These are phyloP conservation scores for Immersiella caudata DNA, from an alignment of 495 filamentous ascomycete genomes.

Conservation along the genomic window DNA sequence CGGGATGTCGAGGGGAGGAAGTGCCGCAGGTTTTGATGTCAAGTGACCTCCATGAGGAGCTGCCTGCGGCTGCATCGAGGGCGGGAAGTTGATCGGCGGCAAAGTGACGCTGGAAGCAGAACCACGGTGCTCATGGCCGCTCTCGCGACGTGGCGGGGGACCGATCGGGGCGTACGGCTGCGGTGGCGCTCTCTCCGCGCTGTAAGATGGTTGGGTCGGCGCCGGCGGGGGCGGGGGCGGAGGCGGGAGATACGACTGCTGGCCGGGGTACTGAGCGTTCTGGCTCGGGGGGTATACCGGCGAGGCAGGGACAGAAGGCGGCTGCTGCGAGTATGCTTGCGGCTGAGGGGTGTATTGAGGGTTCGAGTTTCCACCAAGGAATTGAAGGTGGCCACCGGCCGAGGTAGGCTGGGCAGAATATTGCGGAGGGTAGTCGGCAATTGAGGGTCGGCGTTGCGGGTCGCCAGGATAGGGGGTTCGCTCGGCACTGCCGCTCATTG, in stretches of 20 bases:
- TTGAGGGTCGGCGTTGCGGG: constrained; percentile 58
- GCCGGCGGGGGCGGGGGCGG: constrained; percentile 48
- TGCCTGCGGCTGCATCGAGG: background rate
- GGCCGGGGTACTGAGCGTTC: constrained; percentile 23
- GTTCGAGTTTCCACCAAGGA: constrained; percentile 35
- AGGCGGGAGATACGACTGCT: constrained; percentile 40
- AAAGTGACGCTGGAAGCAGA: constrained; percentile 19
- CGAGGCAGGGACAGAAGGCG: constrained; percentile 49
- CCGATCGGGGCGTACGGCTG: constrained; percentile 35
- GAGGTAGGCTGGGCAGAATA: constrained; percentile 44
- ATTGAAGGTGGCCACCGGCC: constrained; percentile 41
- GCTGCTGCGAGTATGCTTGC: constrained; percentile 52
- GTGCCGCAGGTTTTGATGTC: constrained; percentile 10
- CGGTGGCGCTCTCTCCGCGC: constrained; percentile 35
- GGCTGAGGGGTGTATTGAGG: constrained; percentile 36
- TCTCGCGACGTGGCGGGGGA: constrained; percentile 34
- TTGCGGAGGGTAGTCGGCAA: constrained; percentile 53
- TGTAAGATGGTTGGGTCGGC: constrained; percentile 41
- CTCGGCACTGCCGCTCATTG: constrained; percentile 71
- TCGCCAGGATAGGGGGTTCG: constrained; percentile 49
- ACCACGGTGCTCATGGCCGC: constrained; percentile 25
- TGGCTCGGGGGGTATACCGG: constrained; percentile 44
- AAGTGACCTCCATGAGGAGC: constrained; percentile 13
- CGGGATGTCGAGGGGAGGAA: constrained; percentile 30
- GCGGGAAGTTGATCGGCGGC: constrained; percentile 22